Evolutionary conservation across 2,329 filamentous ascomycete species (phyloP).

Genomic region (Calonectria ilicicola): DNA sequence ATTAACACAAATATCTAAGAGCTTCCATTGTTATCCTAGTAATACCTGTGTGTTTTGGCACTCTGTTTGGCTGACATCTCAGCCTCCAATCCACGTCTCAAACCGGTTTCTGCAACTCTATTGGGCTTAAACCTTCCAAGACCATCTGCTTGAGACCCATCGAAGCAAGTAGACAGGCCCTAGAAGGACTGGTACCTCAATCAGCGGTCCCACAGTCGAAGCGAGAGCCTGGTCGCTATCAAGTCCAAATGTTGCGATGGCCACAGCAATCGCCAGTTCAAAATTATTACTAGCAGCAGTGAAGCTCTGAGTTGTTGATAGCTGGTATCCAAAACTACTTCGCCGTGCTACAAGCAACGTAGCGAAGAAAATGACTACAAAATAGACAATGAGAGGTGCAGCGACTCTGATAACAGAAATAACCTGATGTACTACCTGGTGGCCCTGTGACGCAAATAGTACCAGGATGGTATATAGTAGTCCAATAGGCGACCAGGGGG

Average conservation of each 20-base stretch:
- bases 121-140: not conserved
- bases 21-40: too few species aligned
- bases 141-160: slow-evolving; percentile 65
- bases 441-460: slow-evolving; percentile 85
- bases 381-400: slow-evolving; percentile 86
- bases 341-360: slow-evolving; percentile 72
- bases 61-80: too few species aligned
- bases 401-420: slow-evolving; percentile 85
- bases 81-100: too few species aligned
- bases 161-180: slow-evolving; percentile 81
- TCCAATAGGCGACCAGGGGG: slow-evolving; percentile 83
- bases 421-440: slow-evolving; percentile 83
- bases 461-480: slow-evolving; percentile 89
- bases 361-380: slow-evolving; percentile 77
- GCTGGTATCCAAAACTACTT: slow-evolving; percentile 79
- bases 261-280: slow-evolving; percentile 90
- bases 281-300: slow-evolving; percentile 95
- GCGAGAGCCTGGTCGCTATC: slow-evolving; percentile 85
- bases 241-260: slow-evolving; percentile 82
- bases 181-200: slow-evolving; percentile 87
- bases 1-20: too few species aligned
- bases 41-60: too few species aligned
- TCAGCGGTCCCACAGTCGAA: slow-evolving; percentile 84
- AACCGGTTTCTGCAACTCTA: not conserved
- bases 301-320: slow-evolving; percentile 83